A percentile compares a stretch with the other conserved stretches of the same genome.
These are phyloP conservation scores for Carex parvula DNA, from an alignment of 176 grass and related monocot species.

Conservation along the genomic window DNA sequence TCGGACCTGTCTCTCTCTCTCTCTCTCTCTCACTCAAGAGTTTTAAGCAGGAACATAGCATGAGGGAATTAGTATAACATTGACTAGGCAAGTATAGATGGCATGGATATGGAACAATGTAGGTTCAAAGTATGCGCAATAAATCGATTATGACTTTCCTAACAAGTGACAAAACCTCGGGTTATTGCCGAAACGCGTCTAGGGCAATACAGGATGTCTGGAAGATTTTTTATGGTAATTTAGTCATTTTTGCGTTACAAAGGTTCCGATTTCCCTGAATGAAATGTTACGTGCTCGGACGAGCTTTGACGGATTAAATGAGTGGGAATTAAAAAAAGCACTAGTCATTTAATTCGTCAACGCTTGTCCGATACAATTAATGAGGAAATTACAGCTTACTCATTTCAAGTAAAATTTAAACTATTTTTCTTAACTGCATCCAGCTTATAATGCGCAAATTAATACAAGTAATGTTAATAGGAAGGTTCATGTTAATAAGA, in stretches of 20 bases:
- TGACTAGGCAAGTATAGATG: constrained; percentile 1
- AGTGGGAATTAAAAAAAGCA: neutral
- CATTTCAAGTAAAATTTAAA: neutral
- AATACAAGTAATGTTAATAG: neutral
- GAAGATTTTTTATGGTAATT: neutral
- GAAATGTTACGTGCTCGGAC: neutral
- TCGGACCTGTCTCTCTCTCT: neutral
- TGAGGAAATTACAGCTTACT: neutral
- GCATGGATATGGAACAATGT: neutral
- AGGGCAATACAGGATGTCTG: neutral
- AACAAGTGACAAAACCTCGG: neutral
- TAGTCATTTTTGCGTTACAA: neutral
- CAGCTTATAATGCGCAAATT: neutral
- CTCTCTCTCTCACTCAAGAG: neutral
- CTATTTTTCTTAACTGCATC: neutral
- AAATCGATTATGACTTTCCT: neutral
- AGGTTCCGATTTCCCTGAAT: neutral
- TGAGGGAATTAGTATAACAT: neutral
- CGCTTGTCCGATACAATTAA: too few species aligned
- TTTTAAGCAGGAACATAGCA: neutral
- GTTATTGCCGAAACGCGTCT: neutral
- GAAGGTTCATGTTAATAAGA: neutral
- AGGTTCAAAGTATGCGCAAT: neutral
- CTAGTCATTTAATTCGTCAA: too few species aligned
- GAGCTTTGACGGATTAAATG: neutral